Percentiles rank a stretch among this genome's conserved stretches.
Conservation (phyloP, 1,284 basidiomycete species). For the Sanghuangporus baumii region DNA sequence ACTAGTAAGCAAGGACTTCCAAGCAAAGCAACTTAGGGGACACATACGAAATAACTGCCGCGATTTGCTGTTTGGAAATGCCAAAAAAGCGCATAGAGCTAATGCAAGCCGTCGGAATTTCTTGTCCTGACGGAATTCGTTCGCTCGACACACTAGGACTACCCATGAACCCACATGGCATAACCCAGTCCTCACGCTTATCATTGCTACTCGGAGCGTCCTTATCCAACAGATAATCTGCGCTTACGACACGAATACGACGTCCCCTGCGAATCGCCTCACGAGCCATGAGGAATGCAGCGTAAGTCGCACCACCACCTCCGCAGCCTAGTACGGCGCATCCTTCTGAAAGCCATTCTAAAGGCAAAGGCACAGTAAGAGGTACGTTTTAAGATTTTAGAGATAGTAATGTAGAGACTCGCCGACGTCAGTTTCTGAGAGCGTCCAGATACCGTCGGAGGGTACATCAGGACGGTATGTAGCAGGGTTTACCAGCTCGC, state of each 20-base stretch:
- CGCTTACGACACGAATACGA: conserved; percentile 36
- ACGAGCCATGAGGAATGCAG: conserved; percentile 40
- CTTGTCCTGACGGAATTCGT: conserved; percentile 20
- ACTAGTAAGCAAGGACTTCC: neutral
- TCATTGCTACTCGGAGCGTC: conserved; percentile 24
- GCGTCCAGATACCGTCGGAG: conserved; percentile 31
- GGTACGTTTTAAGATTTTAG: neutral
- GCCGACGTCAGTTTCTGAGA: conserved; percentile 33
- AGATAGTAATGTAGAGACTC: neutral
- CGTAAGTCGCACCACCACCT: conserved; percentile 48
- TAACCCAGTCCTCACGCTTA: conserved; percentile 26
- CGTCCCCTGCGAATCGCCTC: conserved; percentile 43
- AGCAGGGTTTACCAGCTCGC: conserved; percentile 22
- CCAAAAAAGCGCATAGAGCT: conserved; percentile 32
- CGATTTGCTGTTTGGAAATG: conserved; percentile 27
- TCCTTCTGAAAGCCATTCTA: conserved; percentile 48
- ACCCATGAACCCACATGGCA: conserved; percentile 42
- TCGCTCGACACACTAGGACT: conserved; percentile 39
- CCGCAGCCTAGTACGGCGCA: conserved; percentile 51
- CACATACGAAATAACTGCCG: conserved; percentile 31
- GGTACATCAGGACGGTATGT: conserved; percentile 31
- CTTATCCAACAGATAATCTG: conserved; percentile 31
- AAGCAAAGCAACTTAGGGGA: neutral
- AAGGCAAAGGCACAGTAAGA: neutral
- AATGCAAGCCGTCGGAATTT: conserved; percentile 33